A percentile compares a stretch with the other conserved stretches of the same genome.
Evolutionary conservation across 192 early-diverging fungal genomes (phyloP).

Genomic region (Podila verticillata): DNA sequence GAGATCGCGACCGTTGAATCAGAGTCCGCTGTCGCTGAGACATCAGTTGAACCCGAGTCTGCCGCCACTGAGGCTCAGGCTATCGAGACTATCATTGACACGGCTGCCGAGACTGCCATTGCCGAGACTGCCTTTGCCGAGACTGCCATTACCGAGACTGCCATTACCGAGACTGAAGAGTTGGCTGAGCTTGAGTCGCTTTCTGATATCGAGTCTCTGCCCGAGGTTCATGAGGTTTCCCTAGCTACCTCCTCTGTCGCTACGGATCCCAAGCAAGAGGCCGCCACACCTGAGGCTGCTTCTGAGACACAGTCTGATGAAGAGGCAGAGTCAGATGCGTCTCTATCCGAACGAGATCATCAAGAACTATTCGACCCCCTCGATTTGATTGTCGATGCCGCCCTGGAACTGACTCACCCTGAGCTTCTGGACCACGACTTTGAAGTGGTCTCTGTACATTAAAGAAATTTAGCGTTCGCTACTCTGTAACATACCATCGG

Average conservation of each 20-base stretch:
- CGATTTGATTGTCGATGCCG: constrained; percentile 33
- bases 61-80: too few relatives aligned
- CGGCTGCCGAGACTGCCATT: too few relatives aligned
- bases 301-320: background rate
- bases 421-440: constrained; percentile 34
- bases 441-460: constrained; percentile 23
- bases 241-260: background rate
- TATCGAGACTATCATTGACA: too few relatives aligned
- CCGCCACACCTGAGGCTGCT: background rate
- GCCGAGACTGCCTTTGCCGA: background rate
- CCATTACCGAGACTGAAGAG: background rate
- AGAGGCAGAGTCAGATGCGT: background rate
- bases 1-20: background rate
- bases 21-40: too few relatives aligned
- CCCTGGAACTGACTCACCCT: constrained; percentile 8
- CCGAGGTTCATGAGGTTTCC: constrained; percentile 4
- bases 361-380: constrained; percentile 12
- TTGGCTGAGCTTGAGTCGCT: constrained; percentile 6
- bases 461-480: background rate
- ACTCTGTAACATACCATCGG: background rate
- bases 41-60: background rate
- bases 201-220: constrained; percentile 41
- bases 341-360: background rate
- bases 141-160: too few relatives aligned
- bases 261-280: background rate